phyloP scores from a whole-genome alignment of 768 basidiomycete species.

The Pleurotus ostreatus region DNA sequence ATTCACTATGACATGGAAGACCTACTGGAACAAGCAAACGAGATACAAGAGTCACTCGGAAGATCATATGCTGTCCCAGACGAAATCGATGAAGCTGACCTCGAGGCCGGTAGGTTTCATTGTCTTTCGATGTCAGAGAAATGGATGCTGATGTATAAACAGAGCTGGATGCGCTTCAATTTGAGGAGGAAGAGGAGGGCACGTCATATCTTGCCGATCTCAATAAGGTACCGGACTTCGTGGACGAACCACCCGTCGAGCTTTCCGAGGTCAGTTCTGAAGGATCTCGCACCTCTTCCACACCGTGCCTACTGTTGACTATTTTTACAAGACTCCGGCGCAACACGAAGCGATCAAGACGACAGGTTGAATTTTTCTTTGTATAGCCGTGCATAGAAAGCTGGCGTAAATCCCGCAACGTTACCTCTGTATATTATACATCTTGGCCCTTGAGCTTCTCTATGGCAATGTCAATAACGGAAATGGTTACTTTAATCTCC shows the following conservation, averaged over 20 bases:
- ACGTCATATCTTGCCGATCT: conserved; percentile 85
- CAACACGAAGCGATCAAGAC: conserved; percentile 55
- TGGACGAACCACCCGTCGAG: conserved; percentile 84
- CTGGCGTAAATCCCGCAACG: background rate
- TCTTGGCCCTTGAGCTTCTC: too few relatives aligned
- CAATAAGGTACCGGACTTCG: conserved; percentile 86
- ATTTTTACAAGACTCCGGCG: conserved; percentile 30
- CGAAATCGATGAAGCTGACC: conserved; percentile 94
- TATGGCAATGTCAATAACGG: too few relatives aligned
- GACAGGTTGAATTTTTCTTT: conserved; percentile 29
- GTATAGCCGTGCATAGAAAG: background rate
- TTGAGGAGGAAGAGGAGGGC: conserved; percentile 90
- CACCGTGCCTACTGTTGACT: background rate
- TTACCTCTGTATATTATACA: background rate
- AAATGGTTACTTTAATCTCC: too few relatives aligned
- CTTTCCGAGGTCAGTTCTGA: conserved; percentile 46
- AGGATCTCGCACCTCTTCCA: background rate
- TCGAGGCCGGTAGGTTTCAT: conserved; percentile 77
- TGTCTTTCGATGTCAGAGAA: too few relatives aligned
- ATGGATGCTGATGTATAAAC: conserved; percentile 1
- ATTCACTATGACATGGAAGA: conserved; percentile 99
- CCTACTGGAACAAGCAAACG: conserved; percentile 92
- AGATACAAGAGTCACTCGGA: conserved; percentile 92
- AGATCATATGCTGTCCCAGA: conserved; percentile 96
- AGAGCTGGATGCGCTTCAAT: conserved; percentile 93